A percentile compares a stretch with the other conserved stretches of the same genome.
These are phyloP conservation scores for Aspergillus ochraceus DNA, from an alignment of 2,329 filamentous ascomycete species.

Conservation along the genomic window DNA sequence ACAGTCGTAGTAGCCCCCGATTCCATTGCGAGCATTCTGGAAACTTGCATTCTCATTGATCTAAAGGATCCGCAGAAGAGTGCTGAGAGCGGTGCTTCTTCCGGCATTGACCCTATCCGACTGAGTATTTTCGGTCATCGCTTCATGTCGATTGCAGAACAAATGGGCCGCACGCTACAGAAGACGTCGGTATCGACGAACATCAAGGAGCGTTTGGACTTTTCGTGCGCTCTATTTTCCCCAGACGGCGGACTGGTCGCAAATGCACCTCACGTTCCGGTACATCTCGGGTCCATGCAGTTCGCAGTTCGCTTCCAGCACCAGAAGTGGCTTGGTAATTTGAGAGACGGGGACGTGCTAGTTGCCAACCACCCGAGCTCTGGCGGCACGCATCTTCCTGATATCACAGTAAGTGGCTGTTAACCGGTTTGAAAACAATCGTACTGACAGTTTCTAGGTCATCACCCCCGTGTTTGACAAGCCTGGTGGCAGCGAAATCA, in stretches of 20 bases:
- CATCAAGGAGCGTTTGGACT: conserved; percentile 83
- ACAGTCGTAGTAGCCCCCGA: conserved; percentile 87
- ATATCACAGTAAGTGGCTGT: conserved; percentile 61
- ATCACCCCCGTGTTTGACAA: conserved; percentile 75
- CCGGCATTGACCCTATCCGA: conserved; percentile 51
- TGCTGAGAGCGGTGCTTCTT: conserved; percentile 16
- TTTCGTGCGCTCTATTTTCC: conserved; percentile 80
- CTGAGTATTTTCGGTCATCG: conserved; percentile 57
- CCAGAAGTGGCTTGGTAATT: conserved; percentile 74
- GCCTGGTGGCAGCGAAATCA: conserved; percentile 63
- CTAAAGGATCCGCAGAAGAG: conserved; percentile 56
- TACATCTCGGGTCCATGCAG: conserved; percentile 82
- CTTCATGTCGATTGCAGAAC: conserved; percentile 61
- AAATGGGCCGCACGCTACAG: conserved; percentile 59
- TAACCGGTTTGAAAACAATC: neutral
- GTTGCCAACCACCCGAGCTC: conserved; percentile 84
- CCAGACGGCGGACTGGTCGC: conserved; percentile 70
- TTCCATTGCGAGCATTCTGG: conserved; percentile 72
- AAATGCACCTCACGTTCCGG: conserved; percentile 72
- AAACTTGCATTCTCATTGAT: conserved; percentile 88
- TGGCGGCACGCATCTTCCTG: conserved; percentile 79
- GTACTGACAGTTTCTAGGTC: conserved; percentile 35
- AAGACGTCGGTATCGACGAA: conserved; percentile 62
- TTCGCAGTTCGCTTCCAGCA: conserved; percentile 78
- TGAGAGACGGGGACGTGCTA: conserved; percentile 77